Percentiles rank a stretch among this genome's conserved stretches.
Evolutionary conservation across 306 rosid species (phyloP).

Genomic region (Vigna radiata): DNA sequence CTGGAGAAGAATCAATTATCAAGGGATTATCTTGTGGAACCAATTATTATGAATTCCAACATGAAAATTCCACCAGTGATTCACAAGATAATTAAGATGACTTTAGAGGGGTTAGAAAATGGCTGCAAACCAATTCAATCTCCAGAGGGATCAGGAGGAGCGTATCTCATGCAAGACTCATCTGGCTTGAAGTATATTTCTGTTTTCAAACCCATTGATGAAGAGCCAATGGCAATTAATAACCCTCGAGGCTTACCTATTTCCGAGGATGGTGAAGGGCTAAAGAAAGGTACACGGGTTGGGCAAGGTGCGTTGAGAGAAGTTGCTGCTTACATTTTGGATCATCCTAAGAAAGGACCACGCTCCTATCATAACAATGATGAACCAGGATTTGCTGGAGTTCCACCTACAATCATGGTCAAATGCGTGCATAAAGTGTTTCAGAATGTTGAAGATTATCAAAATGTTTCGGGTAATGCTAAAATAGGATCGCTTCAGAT

Average conservation of each 20-base stretch:
- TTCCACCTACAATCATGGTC: slow-evolving; percentile 68
- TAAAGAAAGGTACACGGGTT: slow-evolving; percentile 68
- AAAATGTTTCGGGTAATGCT: slow-evolving; percentile 42
- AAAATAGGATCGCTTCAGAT: slow-evolving; percentile 70
- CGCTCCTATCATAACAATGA: slow-evolving; percentile 30
- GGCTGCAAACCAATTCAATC: slow-evolving; percentile 70
- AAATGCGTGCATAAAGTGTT: slow-evolving; percentile 60
- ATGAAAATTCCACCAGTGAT: slow-evolving; percentile 52
- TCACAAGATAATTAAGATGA: slow-evolving; percentile 57
- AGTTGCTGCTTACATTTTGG: slow-evolving; percentile 75
- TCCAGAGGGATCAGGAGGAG: slow-evolving; percentile 84
- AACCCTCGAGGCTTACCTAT: slow-evolving; percentile 66
- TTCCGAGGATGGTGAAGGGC: slow-evolving; percentile 66
- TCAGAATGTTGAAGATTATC: slow-evolving; percentile 58
- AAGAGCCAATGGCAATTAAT: slow-evolving; percentile 78
- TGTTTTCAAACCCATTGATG: slow-evolving; percentile 77
- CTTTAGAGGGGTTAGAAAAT: slow-evolving; percentile 64
- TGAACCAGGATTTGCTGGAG: slow-evolving; percentile 64
- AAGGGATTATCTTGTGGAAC: slow-evolving; percentile 65
- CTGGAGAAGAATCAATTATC: slow-evolving; percentile 42
- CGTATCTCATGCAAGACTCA: slow-evolving; percentile 77
- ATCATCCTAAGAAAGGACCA: slow-evolving; percentile 64
- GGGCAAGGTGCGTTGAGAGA: slow-evolving; percentile 73
- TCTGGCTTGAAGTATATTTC: slow-evolving; percentile 65
- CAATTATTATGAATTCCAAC: slow-evolving; percentile 51